These are phyloP conservation scores for Acanthamoeba sp. DNA, from an alignment of 208 protist species.

Conservation along the genomic window DNA sequence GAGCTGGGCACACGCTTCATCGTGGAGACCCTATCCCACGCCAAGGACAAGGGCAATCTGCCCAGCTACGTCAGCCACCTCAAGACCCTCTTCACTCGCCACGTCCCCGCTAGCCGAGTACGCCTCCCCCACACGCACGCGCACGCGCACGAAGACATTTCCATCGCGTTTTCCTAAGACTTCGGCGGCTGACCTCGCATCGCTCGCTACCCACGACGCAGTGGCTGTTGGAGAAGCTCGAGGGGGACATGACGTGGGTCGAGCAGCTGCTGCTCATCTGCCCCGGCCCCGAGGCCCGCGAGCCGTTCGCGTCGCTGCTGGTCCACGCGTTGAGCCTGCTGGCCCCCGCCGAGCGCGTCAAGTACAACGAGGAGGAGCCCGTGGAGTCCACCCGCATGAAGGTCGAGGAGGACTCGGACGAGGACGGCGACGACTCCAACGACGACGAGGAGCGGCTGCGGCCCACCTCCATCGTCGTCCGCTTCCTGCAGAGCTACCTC, in stretches of 20 bases:
- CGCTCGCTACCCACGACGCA: neutral
- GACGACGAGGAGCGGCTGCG: constrained; percentile 2
- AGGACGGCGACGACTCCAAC: neutral
- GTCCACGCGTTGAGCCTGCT: neutral
- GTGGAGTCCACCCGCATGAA: neutral
- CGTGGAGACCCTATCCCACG: constrained; percentile 84
- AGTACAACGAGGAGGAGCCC: constrained; percentile 36
- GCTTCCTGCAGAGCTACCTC: constrained; percentile 50
- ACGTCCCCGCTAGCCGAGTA: constrained; percentile 72
- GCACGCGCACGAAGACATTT: no score
- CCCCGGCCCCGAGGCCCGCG: constrained; percentile 20
- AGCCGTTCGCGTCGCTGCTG: constrained; percentile 25
- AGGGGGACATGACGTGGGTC: constrained; percentile 17
- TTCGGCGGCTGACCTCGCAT: neutral
- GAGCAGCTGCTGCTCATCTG: constrained; percentile 41
- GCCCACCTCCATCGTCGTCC: constrained; percentile 14
- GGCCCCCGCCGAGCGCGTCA: neutral
- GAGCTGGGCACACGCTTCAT: constrained; percentile 83
- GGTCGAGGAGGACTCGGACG: constrained; percentile 21
- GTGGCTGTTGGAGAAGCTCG: constrained; percentile 48
- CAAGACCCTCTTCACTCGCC: neutral
- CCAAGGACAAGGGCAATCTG: constrained; percentile 79
- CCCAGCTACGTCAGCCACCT: constrained; percentile 76
- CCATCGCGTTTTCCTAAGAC: no score
- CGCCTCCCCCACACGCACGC: no score